Percentiles rank a stretch among this genome's conserved stretches.
phyloP scores from a whole-genome alignment of 1,139 yeast genomes.

The Hansenula sp. region DNA sequence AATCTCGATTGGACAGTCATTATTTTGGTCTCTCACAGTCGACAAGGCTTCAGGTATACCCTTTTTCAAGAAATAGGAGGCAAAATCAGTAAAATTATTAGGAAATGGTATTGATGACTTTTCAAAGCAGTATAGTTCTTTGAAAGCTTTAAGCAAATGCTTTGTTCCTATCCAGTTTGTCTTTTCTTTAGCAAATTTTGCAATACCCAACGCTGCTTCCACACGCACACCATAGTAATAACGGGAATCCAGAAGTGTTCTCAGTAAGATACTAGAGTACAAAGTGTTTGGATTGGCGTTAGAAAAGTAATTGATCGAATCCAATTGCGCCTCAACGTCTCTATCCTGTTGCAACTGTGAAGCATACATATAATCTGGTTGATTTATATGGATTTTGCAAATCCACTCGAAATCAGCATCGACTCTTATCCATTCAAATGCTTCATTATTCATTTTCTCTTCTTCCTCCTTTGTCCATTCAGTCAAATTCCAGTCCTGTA shows the following conservation, averaged over 20 bases:
- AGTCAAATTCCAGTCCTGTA: slow-evolving; percentile 65
- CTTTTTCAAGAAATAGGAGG: slow-evolving; percentile 64
- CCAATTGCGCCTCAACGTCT: slow-evolving; percentile 93
- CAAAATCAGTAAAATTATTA: slow-evolving; percentile 70
- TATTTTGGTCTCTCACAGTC: slow-evolving; percentile 53
- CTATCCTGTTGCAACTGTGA: slow-evolving; percentile 92
- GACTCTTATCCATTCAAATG: slow-evolving; percentile 95
- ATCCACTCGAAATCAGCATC: slow-evolving; percentile 99
- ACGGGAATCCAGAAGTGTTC: slow-evolving; percentile 80
- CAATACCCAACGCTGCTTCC: slow-evolving; percentile 81
- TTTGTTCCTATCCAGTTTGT: slow-evolving; percentile 66
- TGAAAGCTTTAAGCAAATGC: slow-evolving; percentile 70
- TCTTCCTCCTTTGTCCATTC: slow-evolving; percentile 76
- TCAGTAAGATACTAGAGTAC: slow-evolving; percentile 72
- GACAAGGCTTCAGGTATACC: slow-evolving; percentile 64
- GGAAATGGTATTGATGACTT: slow-evolving; percentile 65
- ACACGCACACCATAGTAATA: slow-evolving; percentile 87
- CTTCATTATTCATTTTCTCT: slow-evolving; percentile 67
- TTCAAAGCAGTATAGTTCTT: slow-evolving; percentile 67
- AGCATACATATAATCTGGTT: slow-evolving; percentile 93
- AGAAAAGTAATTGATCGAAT: slow-evolving; percentile 73
- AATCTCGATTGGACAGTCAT: slow-evolving; percentile 63
- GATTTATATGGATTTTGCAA: slow-evolving; percentile 72
- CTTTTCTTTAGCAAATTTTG: slow-evolving; percentile 58
- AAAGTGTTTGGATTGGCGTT: slow-evolving; percentile 43